Evolutionary conservation across 2,329 filamentous ascomycete genomes (phyloP).

Genomic region (Alternaria novae-zelandiae): DNA sequence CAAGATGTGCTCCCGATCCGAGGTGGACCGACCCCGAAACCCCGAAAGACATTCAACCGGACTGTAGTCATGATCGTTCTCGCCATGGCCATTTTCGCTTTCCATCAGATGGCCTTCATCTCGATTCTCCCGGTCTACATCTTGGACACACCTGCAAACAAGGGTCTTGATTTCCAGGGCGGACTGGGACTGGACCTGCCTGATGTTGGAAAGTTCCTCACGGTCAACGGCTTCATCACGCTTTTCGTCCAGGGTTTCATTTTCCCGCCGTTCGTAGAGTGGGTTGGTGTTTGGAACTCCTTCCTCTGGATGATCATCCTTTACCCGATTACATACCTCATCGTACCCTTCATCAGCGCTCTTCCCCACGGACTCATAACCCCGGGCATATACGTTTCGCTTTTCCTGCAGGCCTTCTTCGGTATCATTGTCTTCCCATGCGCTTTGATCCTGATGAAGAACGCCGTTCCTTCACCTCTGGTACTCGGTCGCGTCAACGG

Average conservation of each 20-base stretch:
- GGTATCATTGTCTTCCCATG: slow-evolving; percentile 73
- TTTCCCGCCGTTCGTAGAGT: slow-evolving; percentile 69
- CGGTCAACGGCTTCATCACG: slow-evolving; percentile 73
- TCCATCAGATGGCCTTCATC: slow-evolving; percentile 89
- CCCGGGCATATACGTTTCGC: slow-evolving; percentile 67
- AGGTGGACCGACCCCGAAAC: slow-evolving; percentile 18
- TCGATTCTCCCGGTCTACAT: slow-evolving; percentile 91
- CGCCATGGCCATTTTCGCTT: slow-evolving; percentile 87
- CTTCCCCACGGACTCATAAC: slow-evolving; percentile 62
- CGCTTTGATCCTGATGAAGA: slow-evolving; percentile 76
- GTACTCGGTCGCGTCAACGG: slow-evolving; percentile 75
- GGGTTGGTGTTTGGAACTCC: slow-evolving; percentile 70
- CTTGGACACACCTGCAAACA: slow-evolving; percentile 67
- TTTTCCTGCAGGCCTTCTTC: slow-evolving; percentile 70
- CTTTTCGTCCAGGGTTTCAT: slow-evolving; percentile 76
- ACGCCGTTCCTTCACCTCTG: slow-evolving; percentile 68
- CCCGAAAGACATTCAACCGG: slow-evolving; percentile 59
- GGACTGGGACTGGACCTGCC: slow-evolving; percentile 70
- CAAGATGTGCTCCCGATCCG: slow-evolving; percentile 33
- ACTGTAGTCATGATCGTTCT: slow-evolving; percentile 77
- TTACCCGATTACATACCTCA: slow-evolving; percentile 71
- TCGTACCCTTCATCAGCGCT: slow-evolving; percentile 71
- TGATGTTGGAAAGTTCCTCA: slow-evolving; percentile 71
- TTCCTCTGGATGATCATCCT: slow-evolving; percentile 70
- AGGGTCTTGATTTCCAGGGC: slow-evolving; percentile 55